Percentiles rank a stretch among this genome's conserved stretches.
Conservation (phyloP, 83 land plant genomes). For the Picea abies region DNA sequence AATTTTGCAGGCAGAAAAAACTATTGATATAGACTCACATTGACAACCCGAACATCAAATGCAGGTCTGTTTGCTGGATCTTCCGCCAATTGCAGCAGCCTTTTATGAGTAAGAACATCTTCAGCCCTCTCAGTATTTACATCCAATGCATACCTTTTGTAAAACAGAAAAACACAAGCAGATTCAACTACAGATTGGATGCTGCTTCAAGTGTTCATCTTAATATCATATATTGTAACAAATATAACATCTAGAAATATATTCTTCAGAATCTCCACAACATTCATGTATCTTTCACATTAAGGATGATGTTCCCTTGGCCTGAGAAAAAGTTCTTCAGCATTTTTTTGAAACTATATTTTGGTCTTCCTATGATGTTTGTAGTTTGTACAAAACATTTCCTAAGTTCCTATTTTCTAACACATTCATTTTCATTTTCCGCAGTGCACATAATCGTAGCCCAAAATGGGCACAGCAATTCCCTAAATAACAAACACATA, state of each 20-base stretch:
- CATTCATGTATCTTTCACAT: neutral
- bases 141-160: constrained; percentile 81
- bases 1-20: neutral
- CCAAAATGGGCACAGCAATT: neutral
- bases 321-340: neutral
- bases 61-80: constrained; percentile 75
- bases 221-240: neutral
- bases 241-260: no score
- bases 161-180: neutral
- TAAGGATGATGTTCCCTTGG: neutral
- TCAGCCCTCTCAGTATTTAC: constrained; percentile 90
- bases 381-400: constrained; percentile 1
- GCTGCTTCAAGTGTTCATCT: neutral
- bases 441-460: neutral
- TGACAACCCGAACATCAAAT: constrained; percentile 90
- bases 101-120: constrained; percentile 86
- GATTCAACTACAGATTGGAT: neutral
- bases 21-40: constrained; percentile 41
- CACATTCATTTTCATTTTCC: neutral
- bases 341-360: neutral
- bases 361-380: no score
- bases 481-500: neutral
- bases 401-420: neutral
- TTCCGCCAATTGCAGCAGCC: constrained; percentile 66
- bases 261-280: neutral